Percentiles rank a stretch among this genome's conserved stretches.
Evolutionary conservation across 345 rosid species (phyloP).

Genomic region (Rhodamnia argentea): DNA sequence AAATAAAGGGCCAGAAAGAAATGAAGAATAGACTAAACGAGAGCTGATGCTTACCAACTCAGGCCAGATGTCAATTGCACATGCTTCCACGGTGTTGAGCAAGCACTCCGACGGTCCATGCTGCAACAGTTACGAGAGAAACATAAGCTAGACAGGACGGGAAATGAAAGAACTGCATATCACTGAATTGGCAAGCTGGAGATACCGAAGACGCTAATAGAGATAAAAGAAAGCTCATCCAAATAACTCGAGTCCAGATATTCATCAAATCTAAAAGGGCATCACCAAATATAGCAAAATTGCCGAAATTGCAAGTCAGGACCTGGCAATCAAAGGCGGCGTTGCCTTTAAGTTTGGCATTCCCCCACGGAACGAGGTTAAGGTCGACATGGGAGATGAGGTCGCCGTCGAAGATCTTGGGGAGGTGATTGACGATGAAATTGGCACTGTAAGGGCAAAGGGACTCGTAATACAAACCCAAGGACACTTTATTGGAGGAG

Average conservation of each 20-base stretch:
- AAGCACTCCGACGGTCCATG: conserved; percentile 80
- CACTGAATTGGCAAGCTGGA: neutral
- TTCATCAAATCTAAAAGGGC: neutral
- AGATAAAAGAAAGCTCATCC: neutral
- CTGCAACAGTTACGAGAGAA: conserved; percentile 25
- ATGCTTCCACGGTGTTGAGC: conserved; percentile 82
- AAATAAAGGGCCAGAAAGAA: accelerated
- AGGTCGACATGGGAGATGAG: conserved; percentile 67
- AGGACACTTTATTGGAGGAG: conserved; percentile 35
- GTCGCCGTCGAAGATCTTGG: conserved; percentile 37
- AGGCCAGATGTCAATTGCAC: conserved; percentile 76
- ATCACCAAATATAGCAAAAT: accelerated
- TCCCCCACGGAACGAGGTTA: conserved; percentile 75
- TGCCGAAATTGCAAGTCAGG: neutral
- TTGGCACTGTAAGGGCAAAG: conserved; percentile 71
- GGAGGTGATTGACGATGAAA: conserved; percentile 48
- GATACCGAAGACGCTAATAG: neutral
- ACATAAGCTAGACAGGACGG: neutral
- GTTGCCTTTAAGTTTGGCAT: conserved; percentile 46
- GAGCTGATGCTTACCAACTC: conserved; percentile 30
- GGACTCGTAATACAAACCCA: conserved; percentile 69
- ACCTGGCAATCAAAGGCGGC: conserved; percentile 75
- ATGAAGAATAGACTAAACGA: neutral
- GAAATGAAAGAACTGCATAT: neutral
- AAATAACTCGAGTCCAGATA: neutral